Conservation (phyloP, 1,139 yeast genomes). For the Groenewaldozyma auringiensis region DNA sequence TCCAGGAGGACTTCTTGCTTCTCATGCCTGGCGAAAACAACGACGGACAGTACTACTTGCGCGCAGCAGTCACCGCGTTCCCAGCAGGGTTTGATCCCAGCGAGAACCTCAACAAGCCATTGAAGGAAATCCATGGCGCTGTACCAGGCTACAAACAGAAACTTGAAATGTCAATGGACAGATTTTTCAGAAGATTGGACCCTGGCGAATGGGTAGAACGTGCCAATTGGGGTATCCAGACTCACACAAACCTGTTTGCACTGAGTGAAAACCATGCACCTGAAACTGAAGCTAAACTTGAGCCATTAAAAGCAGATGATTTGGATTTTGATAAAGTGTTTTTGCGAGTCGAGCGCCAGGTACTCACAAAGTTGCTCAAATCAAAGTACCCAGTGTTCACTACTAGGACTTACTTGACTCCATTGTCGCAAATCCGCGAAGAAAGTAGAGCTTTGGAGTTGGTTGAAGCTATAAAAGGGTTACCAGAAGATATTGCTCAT, state of each 20-base stretch:
- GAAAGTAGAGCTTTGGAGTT: conserved; percentile 41
- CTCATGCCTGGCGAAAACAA: conserved; percentile 47
- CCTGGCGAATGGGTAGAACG: conserved; percentile 51
- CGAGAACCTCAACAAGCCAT: conserved; percentile 39
- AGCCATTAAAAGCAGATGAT: conserved; percentile 36
- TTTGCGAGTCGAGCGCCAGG: conserved; percentile 57
- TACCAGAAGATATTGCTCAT: conserved; percentile 50
- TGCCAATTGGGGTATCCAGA: conserved; percentile 56
- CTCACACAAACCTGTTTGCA: conserved; percentile 44
- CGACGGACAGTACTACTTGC: conserved; percentile 48
- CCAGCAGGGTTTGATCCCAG: conserved; percentile 71
- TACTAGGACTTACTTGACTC: conserved; percentile 57
- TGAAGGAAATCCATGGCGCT: conserved; percentile 46
- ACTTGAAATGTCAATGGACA: conserved; percentile 54
- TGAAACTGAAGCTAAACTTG: conserved; percentile 21
- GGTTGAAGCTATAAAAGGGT: conserved; percentile 48
- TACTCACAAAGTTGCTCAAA: conserved; percentile 50
- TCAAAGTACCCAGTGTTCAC: conserved; percentile 50
- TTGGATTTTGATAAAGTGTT: conserved; percentile 51
- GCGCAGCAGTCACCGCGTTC: conserved; percentile 59
- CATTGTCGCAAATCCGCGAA: conserved; percentile 45
- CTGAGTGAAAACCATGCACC: conserved; percentile 45
- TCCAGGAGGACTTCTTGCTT: conserved; percentile 64
- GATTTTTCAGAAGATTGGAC: conserved; percentile 44
- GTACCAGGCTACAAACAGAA: conserved; percentile 54